These are phyloP conservation scores for Malania oleifera DNA, from an alignment of 164 flowering plant genomes.

Conservation along the genomic window DNA sequence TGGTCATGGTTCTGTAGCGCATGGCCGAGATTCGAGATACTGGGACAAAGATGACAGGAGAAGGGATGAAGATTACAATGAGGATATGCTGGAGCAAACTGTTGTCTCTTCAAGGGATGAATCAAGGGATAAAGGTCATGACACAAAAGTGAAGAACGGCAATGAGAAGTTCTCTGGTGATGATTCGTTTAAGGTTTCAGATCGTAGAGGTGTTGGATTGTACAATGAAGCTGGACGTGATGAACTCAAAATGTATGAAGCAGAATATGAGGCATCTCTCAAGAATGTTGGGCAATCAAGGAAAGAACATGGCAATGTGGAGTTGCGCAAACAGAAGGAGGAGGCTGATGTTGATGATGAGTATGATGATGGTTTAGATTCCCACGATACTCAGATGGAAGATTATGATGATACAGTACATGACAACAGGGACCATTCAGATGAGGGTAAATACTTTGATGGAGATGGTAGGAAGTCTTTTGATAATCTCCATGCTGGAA, in stretches of 20 bases:
- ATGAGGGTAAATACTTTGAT: constrained; percentile 16
- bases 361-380: constrained; percentile 79
- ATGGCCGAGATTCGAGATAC: constrained; percentile 87
- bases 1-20: constrained; percentile 61
- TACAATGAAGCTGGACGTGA: constrained; percentile 96
- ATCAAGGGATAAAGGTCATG: constrained; percentile 19
- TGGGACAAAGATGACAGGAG: constrained; percentile 98
- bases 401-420: constrained; percentile 37
- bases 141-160: constrained; percentile 15
- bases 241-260: constrained; percentile 82
- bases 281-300: constrained; percentile 31
- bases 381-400: constrained; percentile 40
- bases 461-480: constrained; percentile 22
- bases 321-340: constrained; percentile 23
- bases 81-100: constrained; percentile 43
- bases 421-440: constrained; percentile 23
- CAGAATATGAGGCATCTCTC: constrained; percentile 77
- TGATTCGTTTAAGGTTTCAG: constrained; percentile 16
- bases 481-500: constrained; percentile 16
- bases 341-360: constrained; percentile 56
- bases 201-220: constrained; percentile 43
- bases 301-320: constrained; percentile 22
- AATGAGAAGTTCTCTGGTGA: constrained; percentile 14
- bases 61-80: constrained; percentile 84
- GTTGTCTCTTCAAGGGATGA: constrained; percentile 17